Evolutionary conservation across 441 rosid genomes (phyloP).

Genomic region (Macaranga tanarius): DNA sequence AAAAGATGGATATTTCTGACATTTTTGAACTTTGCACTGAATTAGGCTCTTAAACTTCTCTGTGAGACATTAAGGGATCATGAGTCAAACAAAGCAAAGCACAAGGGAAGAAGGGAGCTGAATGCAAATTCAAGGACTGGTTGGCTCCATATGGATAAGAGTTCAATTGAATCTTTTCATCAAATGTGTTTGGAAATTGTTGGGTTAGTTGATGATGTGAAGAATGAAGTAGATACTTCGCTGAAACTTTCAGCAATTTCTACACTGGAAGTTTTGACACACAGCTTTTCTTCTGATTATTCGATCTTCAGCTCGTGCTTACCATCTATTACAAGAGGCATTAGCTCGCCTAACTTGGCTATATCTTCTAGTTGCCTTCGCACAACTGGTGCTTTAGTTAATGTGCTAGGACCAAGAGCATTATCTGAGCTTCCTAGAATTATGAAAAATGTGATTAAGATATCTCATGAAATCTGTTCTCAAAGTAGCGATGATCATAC

Average conservation of each 20-base stretch:
- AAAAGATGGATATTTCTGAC: not conserved
- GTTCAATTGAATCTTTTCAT: constrained; percentile 51
- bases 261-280: constrained; percentile 73
- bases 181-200: constrained; percentile 70
- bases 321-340: constrained; percentile 58
- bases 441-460: constrained; percentile 64
- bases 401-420: constrained; percentile 88
- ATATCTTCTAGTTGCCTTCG: constrained; percentile 80
- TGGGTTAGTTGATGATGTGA: constrained; percentile 52
- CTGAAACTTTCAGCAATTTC: constrained; percentile 75
- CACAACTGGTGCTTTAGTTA: constrained; percentile 71
- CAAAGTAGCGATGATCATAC: constrained; percentile 29
- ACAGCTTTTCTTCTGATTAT: constrained; percentile 62
- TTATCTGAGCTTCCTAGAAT: constrained; percentile 71
- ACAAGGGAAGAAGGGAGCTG: constrained; percentile 42
- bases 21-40: constrained; percentile 7
- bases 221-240: constrained; percentile 51
- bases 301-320: constrained; percentile 75
- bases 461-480: constrained; percentile 37
- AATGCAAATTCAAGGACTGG: constrained; percentile 32
- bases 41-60: constrained; percentile 82
- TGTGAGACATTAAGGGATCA: constrained; percentile 63
- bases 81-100: constrained; percentile 45
- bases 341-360: constrained; percentile 55
- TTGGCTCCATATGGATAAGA: constrained; percentile 66